Evolutionary conservation across 2,329 filamentous ascomycete genomes (phyloP), one percentile per base, ranked within the genome.

Genomic region (Xylariaceae sp.): DNA sequence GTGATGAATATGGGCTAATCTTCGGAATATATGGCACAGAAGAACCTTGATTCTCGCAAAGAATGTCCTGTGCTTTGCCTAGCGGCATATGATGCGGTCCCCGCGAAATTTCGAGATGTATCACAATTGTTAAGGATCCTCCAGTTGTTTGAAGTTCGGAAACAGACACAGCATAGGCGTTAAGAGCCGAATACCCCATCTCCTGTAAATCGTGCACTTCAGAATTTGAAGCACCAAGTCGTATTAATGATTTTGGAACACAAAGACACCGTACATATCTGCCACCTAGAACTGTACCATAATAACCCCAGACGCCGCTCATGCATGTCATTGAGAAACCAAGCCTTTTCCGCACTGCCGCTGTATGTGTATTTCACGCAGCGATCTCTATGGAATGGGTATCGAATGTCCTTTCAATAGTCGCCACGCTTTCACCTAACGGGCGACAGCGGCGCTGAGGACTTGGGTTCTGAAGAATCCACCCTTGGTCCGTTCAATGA

Each of bases 391-490:
- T 51, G 49, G 37, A 53, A 60, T 55, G 58, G 58, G 61, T 62
- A 64, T 63, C 49, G 49, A 49, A 54, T 52, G 40, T 49, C 44
- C 43, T 42, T 53, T 37, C 42, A 57, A 22, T 42, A 51, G 47
- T 41, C 10, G 34, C 49, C 43, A 16, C 34, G 53, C 49, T 36
- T 41, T 26, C 44, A 55, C 61, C 78, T 55, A 80, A 69, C 80
- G 78, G 58, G 79, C 78, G 55, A 84, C 77, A 49, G 81, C 81
- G n/a, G 81, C 78, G 62, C 76, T 95, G 64, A 99, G 80, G 48
- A 99, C 94, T 72, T 97, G 94, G 61, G 94, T 99, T 70, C 94
- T 80, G 84, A 99, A 99, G 83, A 97, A 97, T 54, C 90, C 92
- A 61, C 94, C 94, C 84, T 97, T 97, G 55, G 94, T 99, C 76